phyloP scores from a whole-genome alignment of 75 land plant species.

The Chamaecyparis obtusa region DNA sequence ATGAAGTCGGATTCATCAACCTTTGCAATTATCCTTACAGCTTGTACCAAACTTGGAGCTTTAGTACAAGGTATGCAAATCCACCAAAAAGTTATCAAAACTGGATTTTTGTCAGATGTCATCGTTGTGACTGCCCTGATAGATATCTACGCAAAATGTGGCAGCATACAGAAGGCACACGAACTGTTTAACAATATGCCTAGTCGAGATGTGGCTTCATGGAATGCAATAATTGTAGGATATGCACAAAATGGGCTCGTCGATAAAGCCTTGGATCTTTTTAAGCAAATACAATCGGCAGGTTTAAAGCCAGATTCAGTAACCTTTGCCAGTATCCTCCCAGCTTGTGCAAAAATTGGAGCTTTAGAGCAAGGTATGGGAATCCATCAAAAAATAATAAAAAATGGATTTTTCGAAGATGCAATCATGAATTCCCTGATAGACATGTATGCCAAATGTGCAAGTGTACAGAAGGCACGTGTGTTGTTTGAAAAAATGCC shows the following conservation, averaged over 20 bases:
- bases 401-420: background rate
- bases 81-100: constrained; percentile 6
- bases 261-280: constrained; percentile 1
- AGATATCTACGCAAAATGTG: constrained; percentile 18
- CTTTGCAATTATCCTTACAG: background rate
- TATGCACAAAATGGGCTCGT: constrained; percentile 13
- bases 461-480: background rate
- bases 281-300: constrained; percentile 12
- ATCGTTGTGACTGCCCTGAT: background rate
- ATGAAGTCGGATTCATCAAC: constrained; percentile 7
- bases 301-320: constrained; percentile 12
- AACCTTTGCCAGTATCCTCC: constrained; percentile 9
- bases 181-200: background rate
- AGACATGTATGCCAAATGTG: constrained; percentile 23
- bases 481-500: constrained; percentile 8
- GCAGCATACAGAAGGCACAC: background rate
- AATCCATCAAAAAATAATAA: constrained; percentile 12
- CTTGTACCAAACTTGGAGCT: constrained; percentile 4
- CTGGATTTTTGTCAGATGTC: constrained; percentile 6
- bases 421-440: constrained; percentile 5
- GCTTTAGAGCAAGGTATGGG: constrained; percentile 11
- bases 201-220: background rate
- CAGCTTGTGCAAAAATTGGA: constrained; percentile 11
- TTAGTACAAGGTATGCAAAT: constrained; percentile 5
- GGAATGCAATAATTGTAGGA: constrained; percentile 12